Conservation (phyloP, 2,329 filamentous ascomycete species). For the Kalmusia sp. region DNA sequence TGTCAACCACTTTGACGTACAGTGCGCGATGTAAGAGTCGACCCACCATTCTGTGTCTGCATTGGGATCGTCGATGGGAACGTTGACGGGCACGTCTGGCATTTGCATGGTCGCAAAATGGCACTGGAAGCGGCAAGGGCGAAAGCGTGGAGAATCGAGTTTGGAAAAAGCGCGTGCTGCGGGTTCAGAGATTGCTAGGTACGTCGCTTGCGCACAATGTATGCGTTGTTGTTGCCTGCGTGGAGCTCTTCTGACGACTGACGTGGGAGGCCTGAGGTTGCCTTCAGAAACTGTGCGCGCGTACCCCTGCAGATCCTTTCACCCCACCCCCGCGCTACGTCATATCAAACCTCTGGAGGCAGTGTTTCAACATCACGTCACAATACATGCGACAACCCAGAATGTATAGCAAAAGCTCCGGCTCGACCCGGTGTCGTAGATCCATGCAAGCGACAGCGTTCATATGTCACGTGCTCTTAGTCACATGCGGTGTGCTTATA, state of each 20-base stretch:
- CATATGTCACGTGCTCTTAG: no score
- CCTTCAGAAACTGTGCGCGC: slow-evolving; percentile 6
- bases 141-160: background rate
- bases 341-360: background rate
- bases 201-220: background rate
- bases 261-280: slow-evolving; percentile 7
- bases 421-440: no score
- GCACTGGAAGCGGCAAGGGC: background rate
- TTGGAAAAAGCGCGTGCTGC: background rate
- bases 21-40: background rate
- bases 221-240: slow-evolving; percentile 9
- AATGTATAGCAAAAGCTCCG: no score
- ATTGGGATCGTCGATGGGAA: slow-evolving; percentile 93
- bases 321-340: slow-evolving; percentile 10
- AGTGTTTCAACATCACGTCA: background rate
- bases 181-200: background rate
- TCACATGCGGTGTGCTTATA: no score
- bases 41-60: slow-evolving; percentile 94
- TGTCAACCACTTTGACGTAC: slow-evolving; percentile 1
- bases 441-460: no score
- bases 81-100: slow-evolving; percentile 68
- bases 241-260: slow-evolving; percentile 8
- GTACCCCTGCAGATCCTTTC: slow-evolving; percentile 6
- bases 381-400: no score
- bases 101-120: slow-evolving; percentile 36